Evolutionary conservation across 2,329 filamentous ascomycete genomes (phyloP).

Genomic region (Mycocentrospora acerina): DNA sequence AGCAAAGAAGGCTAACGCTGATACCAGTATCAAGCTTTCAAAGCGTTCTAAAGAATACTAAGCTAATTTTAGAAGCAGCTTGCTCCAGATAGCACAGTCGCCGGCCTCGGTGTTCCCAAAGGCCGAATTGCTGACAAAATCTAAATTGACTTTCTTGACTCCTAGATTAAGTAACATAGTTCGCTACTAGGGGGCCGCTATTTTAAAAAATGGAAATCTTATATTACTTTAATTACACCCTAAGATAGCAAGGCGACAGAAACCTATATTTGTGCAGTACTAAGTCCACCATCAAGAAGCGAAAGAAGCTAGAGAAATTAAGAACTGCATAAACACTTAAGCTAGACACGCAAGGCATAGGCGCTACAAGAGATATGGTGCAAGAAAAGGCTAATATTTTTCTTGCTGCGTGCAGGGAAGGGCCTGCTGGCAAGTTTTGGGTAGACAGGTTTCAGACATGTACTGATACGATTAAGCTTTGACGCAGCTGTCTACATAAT

Average conservation of each 20-base stretch:
- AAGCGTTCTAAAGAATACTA: no score
- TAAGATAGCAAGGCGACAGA: neutral
- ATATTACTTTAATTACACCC: no score
- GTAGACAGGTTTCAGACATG: slow-evolving; percentile 7
- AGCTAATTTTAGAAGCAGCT: no score
- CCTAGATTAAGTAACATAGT: no score
- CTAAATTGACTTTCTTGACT: no score
- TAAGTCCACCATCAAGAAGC: slow-evolving; percentile 5
- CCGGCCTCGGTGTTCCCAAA: no score
- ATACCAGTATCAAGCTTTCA: no score
- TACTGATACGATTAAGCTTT: slow-evolving; percentile 5
- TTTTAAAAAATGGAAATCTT: no score
- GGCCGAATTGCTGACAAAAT: no score
- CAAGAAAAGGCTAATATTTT: slow-evolving; percentile 7
- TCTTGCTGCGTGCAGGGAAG: slow-evolving; percentile 1
- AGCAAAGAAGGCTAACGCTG: no score
- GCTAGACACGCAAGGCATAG: slow-evolving; percentile 3
- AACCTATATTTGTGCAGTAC: neutral
- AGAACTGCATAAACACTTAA: slow-evolving; percentile 3
- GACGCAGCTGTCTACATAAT: slow-evolving; percentile 9
- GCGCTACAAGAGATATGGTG: slow-evolving; percentile 1
- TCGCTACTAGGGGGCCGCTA: no score
- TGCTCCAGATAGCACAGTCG: no score
- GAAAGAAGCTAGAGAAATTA: slow-evolving; percentile 5
- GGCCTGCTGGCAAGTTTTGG: slow-evolving; percentile 1